Conservation (phyloP, 148 eudicot genomes). For the Amaranthus palmeri region DNA sequence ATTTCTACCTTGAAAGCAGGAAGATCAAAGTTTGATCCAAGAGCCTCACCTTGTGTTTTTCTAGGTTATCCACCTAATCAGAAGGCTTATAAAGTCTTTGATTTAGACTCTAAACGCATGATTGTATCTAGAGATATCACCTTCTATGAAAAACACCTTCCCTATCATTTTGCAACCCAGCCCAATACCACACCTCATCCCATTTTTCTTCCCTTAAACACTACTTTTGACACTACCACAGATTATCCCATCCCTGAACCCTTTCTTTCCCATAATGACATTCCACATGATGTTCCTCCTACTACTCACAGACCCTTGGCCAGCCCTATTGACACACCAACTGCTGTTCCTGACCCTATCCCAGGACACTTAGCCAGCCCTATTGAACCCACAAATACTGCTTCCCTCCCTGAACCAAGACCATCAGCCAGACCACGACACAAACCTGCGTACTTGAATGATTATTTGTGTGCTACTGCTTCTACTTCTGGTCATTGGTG, state of each 20-base stretch:
- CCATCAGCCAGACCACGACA: too few relatives aligned
- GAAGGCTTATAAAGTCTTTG: not conserved
- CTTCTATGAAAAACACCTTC: not conserved
- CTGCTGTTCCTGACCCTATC: not conserved
- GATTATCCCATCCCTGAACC: not conserved
- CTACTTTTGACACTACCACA: not conserved
- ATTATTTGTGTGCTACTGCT: not conserved
- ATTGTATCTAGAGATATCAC: not conserved
- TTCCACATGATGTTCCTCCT: not conserved
- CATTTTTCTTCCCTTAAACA: not conserved
- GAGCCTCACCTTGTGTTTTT: not conserved
- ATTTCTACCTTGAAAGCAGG: not conserved
- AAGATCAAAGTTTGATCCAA: not conserved
- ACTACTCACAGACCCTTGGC: not conserved
- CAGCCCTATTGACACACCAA: not conserved
- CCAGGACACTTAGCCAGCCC: not conserved
- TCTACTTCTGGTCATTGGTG: not conserved
- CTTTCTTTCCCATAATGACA: not conserved
- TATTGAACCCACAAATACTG: not conserved
- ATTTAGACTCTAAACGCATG: not conserved
- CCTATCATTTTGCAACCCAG: not conserved
- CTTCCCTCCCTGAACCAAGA: rapidly evolving
- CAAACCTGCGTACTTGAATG: too few relatives aligned
- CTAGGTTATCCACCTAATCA: not conserved
- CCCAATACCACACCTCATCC: not conserved